Conservation (phyloP, 2,329 filamentous ascomycete genomes). For the Penicillium expansum region DNA sequence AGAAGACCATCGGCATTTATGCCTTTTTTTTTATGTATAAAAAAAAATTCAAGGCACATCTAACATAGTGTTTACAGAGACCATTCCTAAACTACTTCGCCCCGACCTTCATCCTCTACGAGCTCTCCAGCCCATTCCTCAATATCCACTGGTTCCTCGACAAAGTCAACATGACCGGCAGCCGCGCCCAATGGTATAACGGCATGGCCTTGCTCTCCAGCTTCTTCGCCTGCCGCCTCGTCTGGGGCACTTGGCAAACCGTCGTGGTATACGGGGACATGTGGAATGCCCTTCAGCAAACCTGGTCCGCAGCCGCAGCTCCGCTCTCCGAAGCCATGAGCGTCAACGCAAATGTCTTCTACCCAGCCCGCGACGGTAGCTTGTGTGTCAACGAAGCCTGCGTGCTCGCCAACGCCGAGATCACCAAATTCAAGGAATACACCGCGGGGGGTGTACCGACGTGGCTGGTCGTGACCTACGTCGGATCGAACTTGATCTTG, state of each 20-base stretch:
- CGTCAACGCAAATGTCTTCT: constrained; percentile 37
- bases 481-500: constrained; percentile 58
- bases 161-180: constrained; percentile 64
- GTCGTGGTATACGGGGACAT: constrained; percentile 60
- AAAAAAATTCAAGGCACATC: background rate
- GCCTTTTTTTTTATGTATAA: background rate
- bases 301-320: constrained; percentile 33
- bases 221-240: constrained; percentile 61
- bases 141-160: constrained; percentile 71
- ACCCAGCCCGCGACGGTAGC: constrained; percentile 29
- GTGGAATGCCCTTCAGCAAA: constrained; percentile 51
- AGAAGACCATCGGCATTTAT: background rate
- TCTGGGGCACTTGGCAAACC: constrained; percentile 63
- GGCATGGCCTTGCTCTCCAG: constrained; percentile 57
- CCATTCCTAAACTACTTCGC: constrained; percentile 66
- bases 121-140: constrained; percentile 64
- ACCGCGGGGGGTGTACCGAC: constrained; percentile 48
- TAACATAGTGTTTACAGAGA: constrained; percentile 45
- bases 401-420: constrained; percentile 43
- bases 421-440: constrained; percentile 49
- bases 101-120: constrained; percentile 65
- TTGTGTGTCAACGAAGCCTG: constrained; percentile 42
- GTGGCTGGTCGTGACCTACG: constrained; percentile 59
- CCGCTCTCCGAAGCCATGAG: constrained; percentile 29
- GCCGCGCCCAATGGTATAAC: constrained; percentile 61